Conservation (phyloP, 2,329 filamentous ascomycete genomes). For the Cladosporium sp. region DNA sequence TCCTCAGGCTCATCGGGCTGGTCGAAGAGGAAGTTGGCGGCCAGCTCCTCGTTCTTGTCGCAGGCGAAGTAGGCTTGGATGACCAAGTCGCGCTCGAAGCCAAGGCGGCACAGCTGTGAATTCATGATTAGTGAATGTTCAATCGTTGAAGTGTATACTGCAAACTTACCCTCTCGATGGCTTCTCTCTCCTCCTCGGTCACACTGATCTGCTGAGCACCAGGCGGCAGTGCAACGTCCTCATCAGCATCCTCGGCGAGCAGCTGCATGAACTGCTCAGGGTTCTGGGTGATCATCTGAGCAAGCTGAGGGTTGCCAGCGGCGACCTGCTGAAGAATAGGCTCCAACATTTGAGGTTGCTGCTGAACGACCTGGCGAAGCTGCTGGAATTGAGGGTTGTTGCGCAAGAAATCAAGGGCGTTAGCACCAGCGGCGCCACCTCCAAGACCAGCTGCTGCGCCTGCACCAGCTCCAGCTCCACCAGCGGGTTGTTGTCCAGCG, state of each 20-base stretch:
- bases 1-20: conserved; percentile 71
- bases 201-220: conserved; percentile 86
- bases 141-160: background rate
- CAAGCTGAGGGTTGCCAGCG: conserved; percentile 89
- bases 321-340: conserved; percentile 95
- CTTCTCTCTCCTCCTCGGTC: conserved; percentile 92
- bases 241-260: conserved; percentile 76
- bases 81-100: conserved; percentile 86
- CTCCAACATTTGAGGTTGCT: conserved; percentile 97
- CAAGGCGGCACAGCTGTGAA: conserved; percentile 76
- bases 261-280: conserved; percentile 90
- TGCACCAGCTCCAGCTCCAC: conserved; percentile 41
- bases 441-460: conserved; percentile 38
- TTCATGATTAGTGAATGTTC: conserved; percentile 11
- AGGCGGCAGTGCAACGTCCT: conserved; percentile 79
- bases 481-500: conserved; percentile 38
- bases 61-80: conserved; percentile 99
- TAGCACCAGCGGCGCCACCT: conserved; percentile 50
- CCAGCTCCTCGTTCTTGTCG: conserved; percentile 98
- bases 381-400: conserved; percentile 98
- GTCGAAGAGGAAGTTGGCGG: conserved; percentile 96
- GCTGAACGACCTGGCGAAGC: conserved; percentile 91
- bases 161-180: conserved; percentile 80
- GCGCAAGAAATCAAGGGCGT: conserved; percentile 85
- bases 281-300: conserved; percentile 84